Evolutionary conservation across 768 basidiomycete species (phyloP).

Genomic region (Suillus subluteus): DNA sequence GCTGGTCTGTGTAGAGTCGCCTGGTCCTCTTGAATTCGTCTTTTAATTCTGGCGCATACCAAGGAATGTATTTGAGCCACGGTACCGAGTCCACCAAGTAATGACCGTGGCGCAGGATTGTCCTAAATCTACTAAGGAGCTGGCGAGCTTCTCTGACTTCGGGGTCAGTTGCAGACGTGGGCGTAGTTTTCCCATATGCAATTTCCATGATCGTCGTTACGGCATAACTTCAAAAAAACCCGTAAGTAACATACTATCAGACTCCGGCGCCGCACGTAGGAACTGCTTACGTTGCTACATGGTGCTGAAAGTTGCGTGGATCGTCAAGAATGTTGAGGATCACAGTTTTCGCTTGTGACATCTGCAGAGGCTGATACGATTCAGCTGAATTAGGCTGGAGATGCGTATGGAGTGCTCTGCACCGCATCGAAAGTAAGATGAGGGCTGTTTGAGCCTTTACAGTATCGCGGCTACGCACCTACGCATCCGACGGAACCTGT

Average conservation of each 20-base stretch:
- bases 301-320: not conserved
- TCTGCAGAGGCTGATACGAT: too few relatives aligned
- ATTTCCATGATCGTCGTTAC: too few relatives aligned
- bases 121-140: not conserved
- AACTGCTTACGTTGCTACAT: not conserved
- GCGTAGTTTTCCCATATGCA: not conserved
- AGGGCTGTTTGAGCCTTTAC: not conserved
- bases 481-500: not conserved
- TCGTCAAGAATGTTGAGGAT: not conserved
- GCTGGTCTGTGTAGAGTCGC: not conserved
- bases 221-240: too few relatives aligned
- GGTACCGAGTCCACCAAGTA: not conserved
- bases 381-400: not conserved
- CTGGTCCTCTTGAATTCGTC: not conserved
- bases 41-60: not conserved
- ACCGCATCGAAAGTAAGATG: not conserved
- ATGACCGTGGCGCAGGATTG: not conserved
- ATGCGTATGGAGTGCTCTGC: not conserved
- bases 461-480: not conserved
- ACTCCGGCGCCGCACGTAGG: too few relatives aligned
- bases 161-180: not conserved
- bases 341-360: not conserved
- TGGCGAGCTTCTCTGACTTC: not conserved
- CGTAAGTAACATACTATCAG: too few relatives aligned
- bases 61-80: not conserved